Evolutionary conservation across 2,329 filamentous ascomycete species (phyloP).

Genomic region (Stemphylium vesicarium): DNA sequence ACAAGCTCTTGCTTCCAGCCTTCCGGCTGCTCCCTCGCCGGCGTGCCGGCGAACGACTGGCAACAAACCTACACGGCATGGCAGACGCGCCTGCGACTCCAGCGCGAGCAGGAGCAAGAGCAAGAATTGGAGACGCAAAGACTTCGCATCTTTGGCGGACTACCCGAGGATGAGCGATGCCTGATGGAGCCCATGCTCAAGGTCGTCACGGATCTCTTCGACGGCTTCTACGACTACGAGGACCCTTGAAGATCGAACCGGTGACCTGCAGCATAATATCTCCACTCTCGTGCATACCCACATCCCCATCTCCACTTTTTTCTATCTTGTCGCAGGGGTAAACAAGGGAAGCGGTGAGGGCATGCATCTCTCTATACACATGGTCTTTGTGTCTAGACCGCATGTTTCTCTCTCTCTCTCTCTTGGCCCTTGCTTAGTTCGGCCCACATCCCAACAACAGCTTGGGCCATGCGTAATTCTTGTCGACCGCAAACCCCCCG

Average conservation of each 20-base stretch:
- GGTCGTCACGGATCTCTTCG: slow-evolving; percentile 55
- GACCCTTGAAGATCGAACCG: slow-evolving; percentile 42
- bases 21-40: slow-evolving; percentile 23
- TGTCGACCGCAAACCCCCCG: not conserved
- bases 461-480: slow-evolving; percentile 15
- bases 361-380: not conserved
- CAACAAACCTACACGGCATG: slow-evolving; percentile 47
- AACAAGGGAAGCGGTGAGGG: slow-evolving; percentile 1
- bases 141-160: slow-evolving; percentile 54
- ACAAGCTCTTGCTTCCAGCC: slow-evolving; percentile 31
- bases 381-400: slow-evolving; percentile 20
- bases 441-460: slow-evolving; percentile 19
- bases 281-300: slow-evolving; percentile 10
- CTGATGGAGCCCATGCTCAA: slow-evolving; percentile 55
- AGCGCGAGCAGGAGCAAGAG: slow-evolving; percentile 40
- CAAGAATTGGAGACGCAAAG: slow-evolving; percentile 43
- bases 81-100: slow-evolving; percentile 42
- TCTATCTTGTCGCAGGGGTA: slow-evolving; percentile 9
- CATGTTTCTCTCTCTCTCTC: slow-evolving; percentile 18
- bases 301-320: slow-evolving; percentile 5
- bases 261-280: slow-evolving; percentile 5
- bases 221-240: slow-evolving; percentile 53
- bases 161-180: slow-evolving; percentile 50
- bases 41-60: slow-evolving; percentile 39
- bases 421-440: no score